Percentiles rank a stretch among this genome's conserved stretches.
These are phyloP conservation scores for Ceratocystis huliohia DNA, from an alignment of 2,329 filamentous ascomycete genomes.

Conservation along the genomic window DNA sequence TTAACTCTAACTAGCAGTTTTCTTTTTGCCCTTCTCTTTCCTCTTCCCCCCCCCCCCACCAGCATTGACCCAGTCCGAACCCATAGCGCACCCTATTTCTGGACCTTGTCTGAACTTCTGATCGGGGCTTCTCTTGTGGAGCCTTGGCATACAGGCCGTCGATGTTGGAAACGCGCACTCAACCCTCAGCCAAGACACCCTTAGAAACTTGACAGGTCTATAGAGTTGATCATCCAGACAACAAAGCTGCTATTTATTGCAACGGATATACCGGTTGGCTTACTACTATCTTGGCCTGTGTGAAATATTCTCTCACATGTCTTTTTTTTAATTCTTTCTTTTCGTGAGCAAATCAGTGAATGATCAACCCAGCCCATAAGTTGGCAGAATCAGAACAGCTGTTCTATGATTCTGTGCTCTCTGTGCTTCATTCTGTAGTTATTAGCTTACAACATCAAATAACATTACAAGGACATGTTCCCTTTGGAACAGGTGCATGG, in stretches of 20 bases:
- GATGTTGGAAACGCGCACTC: neutral
- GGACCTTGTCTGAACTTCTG: slow-evolving; percentile 4
- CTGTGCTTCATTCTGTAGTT: too few relatives aligned
- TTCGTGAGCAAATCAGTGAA: too few relatives aligned
- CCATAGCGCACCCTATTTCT: neutral
- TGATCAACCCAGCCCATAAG: too few relatives aligned
- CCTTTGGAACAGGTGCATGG: too few relatives aligned
- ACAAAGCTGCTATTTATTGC: neutral
- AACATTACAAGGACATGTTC: too few relatives aligned
- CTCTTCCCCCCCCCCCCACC: too few relatives aligned
- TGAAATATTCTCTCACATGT: neutral
- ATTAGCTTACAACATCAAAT: too few relatives aligned
- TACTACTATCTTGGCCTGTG: neutral
- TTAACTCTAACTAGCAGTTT: too few relatives aligned
- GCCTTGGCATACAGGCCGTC: neutral
- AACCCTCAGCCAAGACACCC: neutral
- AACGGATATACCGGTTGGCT: too few relatives aligned
- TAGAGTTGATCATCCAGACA: neutral
- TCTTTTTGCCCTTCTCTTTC: too few relatives aligned
- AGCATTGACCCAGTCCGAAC: neutral
- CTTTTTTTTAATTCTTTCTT: neutral
- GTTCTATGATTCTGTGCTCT: too few relatives aligned
- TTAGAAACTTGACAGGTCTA: neutral
- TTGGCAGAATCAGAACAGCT: too few relatives aligned
- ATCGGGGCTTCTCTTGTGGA: neutral